A percentile compares a stretch with the other conserved stretches of the same genome.
These are phyloP conservation scores for Dimocarpus longan DNA, from an alignment of 345 rosid genomes.

Conservation along the genomic window DNA sequence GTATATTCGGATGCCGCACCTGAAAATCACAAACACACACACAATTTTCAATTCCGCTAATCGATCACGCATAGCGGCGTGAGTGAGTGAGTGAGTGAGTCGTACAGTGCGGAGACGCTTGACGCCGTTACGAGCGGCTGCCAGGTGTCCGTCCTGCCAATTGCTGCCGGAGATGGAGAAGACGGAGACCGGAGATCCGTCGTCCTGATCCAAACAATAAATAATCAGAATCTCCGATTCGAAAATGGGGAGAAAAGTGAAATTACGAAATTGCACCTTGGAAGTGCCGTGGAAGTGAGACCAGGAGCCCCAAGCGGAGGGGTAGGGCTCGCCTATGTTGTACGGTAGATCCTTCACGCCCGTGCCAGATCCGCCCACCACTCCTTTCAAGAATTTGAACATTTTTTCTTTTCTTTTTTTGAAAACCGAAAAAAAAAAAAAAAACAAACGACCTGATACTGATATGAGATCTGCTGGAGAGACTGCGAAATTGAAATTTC, in stretches of 20 bases:
- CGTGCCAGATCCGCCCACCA: constrained; percentile 92
- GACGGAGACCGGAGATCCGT: constrained; percentile 91
- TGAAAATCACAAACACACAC: constrained; percentile 28
- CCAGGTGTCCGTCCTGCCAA: constrained; percentile 87
- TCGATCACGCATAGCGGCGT: neutral
- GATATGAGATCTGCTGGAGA: neutral
- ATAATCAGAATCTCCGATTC: no score
- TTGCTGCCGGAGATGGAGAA: constrained; percentile 77
- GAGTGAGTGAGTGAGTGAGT: no score
- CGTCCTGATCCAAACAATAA: constrained; percentile 53
- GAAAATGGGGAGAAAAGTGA: no score
- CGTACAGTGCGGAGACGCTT: constrained; percentile 98
- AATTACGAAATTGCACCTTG: constrained; percentile 43
- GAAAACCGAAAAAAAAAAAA: no score
- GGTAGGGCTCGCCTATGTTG: constrained; percentile 84
- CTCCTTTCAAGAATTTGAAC: constrained; percentile 91
- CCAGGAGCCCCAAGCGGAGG: constrained; percentile 98
- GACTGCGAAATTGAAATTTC: constrained; percentile 3
- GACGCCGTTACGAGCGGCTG: constrained; percentile 96
- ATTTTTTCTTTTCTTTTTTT: constrained; percentile 29
- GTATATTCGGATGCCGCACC: constrained; percentile 98
- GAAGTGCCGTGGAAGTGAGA: constrained; percentile 89
- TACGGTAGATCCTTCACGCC: constrained; percentile 97
- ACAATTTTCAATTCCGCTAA: neutral
- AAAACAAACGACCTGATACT: neutral